Conservation (phyloP, 768 basidiomycete genomes). For the Ephemerocybe angulata region DNA sequence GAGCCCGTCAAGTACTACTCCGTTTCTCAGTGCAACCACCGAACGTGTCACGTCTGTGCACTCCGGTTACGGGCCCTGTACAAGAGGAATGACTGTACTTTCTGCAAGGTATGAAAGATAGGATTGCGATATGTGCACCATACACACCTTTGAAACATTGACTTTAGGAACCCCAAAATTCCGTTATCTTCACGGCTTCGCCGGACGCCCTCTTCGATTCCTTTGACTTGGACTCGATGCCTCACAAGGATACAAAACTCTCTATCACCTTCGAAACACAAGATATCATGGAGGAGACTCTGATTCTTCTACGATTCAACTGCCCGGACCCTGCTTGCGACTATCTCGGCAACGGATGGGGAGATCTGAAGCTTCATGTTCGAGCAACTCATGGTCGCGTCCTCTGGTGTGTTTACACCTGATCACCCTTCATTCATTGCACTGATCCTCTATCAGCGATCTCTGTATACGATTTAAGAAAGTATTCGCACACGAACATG, state of each 20-base stretch:
- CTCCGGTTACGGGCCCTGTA: slow-evolving; percentile 85
- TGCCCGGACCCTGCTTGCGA: slow-evolving; percentile 85
- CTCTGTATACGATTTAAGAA: slow-evolving; percentile 88
- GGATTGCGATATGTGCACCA: not conserved
- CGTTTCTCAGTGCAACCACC: slow-evolving; percentile 86
- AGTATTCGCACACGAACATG: slow-evolving; percentile 94
- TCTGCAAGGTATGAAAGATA: slow-evolving; percentile 77
- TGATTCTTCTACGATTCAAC: slow-evolving; percentile 90
- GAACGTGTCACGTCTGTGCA: slow-evolving; percentile 93
- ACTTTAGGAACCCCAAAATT: slow-evolving; percentile 63
- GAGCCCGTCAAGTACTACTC: slow-evolving; percentile 90
- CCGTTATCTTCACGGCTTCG: slow-evolving; percentile 72
- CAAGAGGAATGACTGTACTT: slow-evolving; percentile 91
- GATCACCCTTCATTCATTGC: not conserved
- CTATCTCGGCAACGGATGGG: slow-evolving; percentile 84
- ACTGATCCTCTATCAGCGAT: slow-evolving; percentile 45
- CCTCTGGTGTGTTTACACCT: slow-evolving; percentile 85
- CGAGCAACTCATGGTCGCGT: slow-evolving; percentile 69
- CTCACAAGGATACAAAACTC: slow-evolving; percentile 69
- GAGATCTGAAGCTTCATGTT: slow-evolving; percentile 81
- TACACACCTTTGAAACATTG: slow-evolving; percentile 1
- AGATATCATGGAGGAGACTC: slow-evolving; percentile 93
- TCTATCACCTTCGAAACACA: slow-evolving; percentile 82
- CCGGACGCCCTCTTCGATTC: slow-evolving; percentile 57
- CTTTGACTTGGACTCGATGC: slow-evolving; percentile 51